phyloP scores from a whole-genome alignment of 2,329 filamentous ascomycete genomes.

The Fusarium cicatricum region DNA sequence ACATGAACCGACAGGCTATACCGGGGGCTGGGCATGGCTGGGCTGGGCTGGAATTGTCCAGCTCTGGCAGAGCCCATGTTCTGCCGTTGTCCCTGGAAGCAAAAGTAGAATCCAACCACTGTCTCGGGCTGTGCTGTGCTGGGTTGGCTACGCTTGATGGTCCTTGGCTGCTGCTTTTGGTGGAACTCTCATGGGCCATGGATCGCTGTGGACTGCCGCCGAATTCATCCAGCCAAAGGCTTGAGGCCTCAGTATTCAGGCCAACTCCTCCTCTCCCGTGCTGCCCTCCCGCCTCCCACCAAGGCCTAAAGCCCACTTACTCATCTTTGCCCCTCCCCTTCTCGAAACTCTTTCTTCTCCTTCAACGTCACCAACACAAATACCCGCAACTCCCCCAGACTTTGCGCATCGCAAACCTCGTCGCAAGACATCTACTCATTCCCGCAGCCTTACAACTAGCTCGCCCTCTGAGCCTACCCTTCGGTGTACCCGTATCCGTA shows the following conservation, averaged over 20 bases:
- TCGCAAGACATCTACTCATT: slow-evolving; percentile 27
- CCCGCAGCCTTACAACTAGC: background rate
- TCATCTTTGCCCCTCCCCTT: slow-evolving; percentile 38
- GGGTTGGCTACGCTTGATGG: too few relatives aligned
- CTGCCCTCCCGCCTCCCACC: slow-evolving; percentile 15
- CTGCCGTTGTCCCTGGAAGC: too few relatives aligned
- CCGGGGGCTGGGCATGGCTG: too few relatives aligned
- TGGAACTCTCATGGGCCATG: slow-evolving; percentile 3
- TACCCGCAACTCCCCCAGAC: slow-evolving; percentile 29
- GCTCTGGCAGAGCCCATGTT: too few relatives aligned
- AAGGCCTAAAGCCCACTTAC: slow-evolving; percentile 17
- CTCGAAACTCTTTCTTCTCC: slow-evolving; percentile 26
- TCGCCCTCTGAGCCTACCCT: background rate
- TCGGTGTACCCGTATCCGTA: background rate
- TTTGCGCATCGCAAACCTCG: slow-evolving; percentile 31
- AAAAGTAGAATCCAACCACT: too few relatives aligned
- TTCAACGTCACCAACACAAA: slow-evolving; percentile 39
- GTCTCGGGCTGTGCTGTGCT: too few relatives aligned
- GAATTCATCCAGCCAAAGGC: slow-evolving; percentile 11
- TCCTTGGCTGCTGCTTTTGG: background rate
- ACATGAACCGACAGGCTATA: too few relatives aligned
- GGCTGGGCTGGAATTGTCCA: too few relatives aligned
- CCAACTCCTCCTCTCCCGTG: slow-evolving; percentile 3
- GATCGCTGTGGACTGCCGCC: slow-evolving; percentile 24
- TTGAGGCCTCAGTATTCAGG: slow-evolving; percentile 19